phyloP scores from a whole-genome alignment of 345 rosid species.

The Syzygium aromaticum region DNA sequence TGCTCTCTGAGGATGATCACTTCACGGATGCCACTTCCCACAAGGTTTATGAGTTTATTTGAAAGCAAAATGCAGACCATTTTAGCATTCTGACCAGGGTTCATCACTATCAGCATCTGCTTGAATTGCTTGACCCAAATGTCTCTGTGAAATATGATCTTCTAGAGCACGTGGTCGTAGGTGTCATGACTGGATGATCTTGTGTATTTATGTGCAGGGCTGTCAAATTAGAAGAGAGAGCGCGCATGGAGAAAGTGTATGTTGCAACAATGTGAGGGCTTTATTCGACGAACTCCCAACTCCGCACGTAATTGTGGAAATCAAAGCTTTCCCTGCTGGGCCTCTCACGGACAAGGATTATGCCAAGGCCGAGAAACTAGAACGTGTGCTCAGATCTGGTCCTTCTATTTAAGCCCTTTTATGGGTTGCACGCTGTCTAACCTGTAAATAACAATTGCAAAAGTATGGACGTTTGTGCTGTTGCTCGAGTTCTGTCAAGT shows the following conservation, averaged over 20 bases:
- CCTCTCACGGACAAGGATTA: conserved; percentile 74
- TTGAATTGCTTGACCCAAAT: background rate
- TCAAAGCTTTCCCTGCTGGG: conserved; percentile 83
- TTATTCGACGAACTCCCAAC: conserved; percentile 93
- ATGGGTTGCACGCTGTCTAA: background rate
- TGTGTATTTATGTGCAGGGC: conserved; percentile 35
- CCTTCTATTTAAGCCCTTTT: conserved; percentile 39
- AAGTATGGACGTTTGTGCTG: background rate
- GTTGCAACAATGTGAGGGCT: conserved; percentile 97
- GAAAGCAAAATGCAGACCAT: background rate
- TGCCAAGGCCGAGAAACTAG: conserved; percentile 89
- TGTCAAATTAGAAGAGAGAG: conserved; percentile 94
- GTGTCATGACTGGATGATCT: background rate
- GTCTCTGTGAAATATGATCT: background rate
- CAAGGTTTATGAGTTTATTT: conserved; percentile 38
- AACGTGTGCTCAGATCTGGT: conserved; percentile 70
- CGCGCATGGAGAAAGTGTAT: conserved; percentile 93
- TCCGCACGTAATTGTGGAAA: conserved; percentile 76
- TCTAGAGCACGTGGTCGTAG: background rate
- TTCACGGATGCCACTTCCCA: conserved; percentile 84
- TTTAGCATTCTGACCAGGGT: background rate
- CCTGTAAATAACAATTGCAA: conserved; percentile 37
- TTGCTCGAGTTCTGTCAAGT: background rate
- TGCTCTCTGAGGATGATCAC: conserved; percentile 86
- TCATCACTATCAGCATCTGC: background rate